Percentiles rank a stretch among this genome's conserved stretches.
phyloP scores from a whole-genome alignment of 2,329 filamentous ascomycete species.

The Thermoascus crustaceus region DNA sequence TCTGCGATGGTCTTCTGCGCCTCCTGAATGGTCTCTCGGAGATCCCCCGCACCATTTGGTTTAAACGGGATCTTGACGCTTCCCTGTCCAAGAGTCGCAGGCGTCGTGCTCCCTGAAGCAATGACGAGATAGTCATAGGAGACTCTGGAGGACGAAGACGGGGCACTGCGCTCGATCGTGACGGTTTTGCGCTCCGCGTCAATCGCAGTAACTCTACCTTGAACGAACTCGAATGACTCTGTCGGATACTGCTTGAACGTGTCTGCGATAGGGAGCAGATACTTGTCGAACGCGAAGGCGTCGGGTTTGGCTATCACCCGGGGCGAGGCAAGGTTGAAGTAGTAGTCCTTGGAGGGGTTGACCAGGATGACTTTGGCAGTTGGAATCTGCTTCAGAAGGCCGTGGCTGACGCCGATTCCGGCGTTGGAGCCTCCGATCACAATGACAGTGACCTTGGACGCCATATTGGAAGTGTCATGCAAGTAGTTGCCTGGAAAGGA shows the following conservation, averaged over 20 bases:
- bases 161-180: conserved; percentile 29
- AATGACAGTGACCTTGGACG: no score
- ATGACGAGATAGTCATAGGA: conserved; percentile 49
- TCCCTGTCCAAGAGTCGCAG: conserved; percentile 28
- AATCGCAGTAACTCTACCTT: conserved; percentile 41
- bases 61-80: conserved; percentile 33
- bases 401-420: conserved; percentile 29
- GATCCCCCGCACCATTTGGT: conserved; percentile 31
- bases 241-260: conserved; percentile 44
- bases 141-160: conserved; percentile 23
- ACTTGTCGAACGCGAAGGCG: conserved; percentile 40
- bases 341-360: conserved; percentile 46
- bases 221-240: conserved; percentile 43
- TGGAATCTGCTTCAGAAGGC: conserved; percentile 27
- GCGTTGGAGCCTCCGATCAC: conserved; percentile 33
- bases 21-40: conserved; percentile 24
- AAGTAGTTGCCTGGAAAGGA: no score
- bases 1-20: conserved; percentile 26
- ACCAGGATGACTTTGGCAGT: conserved; percentile 45
- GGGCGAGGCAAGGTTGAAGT: conserved; percentile 47
- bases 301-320: conserved; percentile 44
- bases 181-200: conserved; percentile 39
- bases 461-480: no score
- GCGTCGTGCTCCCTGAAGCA: conserved; percentile 46
- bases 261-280: conserved; percentile 42